Conservation (phyloP, 192 early-diverging fungal species). For the Coemansia sp. region DNA sequence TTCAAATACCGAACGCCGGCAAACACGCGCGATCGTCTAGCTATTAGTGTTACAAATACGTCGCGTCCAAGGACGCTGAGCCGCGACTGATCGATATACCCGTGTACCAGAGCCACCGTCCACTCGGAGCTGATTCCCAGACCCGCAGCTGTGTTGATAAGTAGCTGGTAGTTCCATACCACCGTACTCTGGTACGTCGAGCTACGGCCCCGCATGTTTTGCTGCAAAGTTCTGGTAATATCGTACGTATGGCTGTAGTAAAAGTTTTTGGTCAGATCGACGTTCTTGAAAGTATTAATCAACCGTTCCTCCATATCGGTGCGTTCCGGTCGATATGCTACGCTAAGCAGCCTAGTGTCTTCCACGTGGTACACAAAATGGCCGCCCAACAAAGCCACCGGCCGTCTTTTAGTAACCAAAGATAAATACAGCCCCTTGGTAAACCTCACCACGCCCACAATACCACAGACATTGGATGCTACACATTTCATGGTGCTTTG, state of each 20-base stretch:
- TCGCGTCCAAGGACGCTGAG: conserved; percentile 90
- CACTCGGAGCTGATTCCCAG: conserved; percentile 39
- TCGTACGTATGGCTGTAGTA: conserved; percentile 99
- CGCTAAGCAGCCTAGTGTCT: conserved; percentile 76
- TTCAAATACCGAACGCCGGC: conserved; percentile 96
- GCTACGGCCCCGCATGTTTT: conserved; percentile 58
- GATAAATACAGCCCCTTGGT: conserved; percentile 92
- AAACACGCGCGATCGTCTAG: conserved; percentile 89
- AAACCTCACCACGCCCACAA: conserved; percentile 82
- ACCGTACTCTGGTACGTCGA: conserved; percentile 80
- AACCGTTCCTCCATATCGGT: conserved; percentile 78
- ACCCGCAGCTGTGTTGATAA: conserved; percentile 51
- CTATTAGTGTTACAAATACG: conserved; percentile 91
- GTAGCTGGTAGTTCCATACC: conserved; percentile 88
- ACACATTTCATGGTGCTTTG: conserved; percentile 69
- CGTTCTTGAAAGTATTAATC: conserved; percentile 83
- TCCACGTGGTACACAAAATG: conserved; percentile 97
- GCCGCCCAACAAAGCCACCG: conserved; percentile 91
- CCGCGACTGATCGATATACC: conserved; percentile 97
- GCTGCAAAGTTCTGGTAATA: conserved; percentile 86
- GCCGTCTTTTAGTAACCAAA: conserved; percentile 76
- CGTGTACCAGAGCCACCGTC: conserved; percentile 73
- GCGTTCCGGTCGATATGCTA: conserved; percentile 71
- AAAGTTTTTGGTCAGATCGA: conserved; percentile 93
- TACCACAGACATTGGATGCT: conserved; percentile 29